These are phyloP conservation scores for Purshia tridentata DNA, from an alignment of 306 rosid species.

Conservation along the genomic window DNA sequence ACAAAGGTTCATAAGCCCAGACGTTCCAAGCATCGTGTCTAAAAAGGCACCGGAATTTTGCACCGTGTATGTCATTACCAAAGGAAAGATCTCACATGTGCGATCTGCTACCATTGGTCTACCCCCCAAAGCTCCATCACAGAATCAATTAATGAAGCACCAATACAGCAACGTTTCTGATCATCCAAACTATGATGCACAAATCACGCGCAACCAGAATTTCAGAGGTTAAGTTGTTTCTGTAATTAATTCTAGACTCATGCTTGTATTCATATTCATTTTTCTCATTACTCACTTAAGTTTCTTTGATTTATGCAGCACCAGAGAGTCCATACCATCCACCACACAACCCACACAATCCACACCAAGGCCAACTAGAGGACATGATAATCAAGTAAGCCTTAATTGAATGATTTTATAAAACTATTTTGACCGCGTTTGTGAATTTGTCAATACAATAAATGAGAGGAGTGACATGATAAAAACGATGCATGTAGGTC, in stretches of 20 bases:
- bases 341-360: not conserved
- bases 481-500: constrained; percentile 50
- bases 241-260: not conserved
- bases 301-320: constrained; percentile 26
- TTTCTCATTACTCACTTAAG: constrained; percentile 14
- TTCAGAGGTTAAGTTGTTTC: constrained; percentile 27
- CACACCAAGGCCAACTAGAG: constrained; percentile 30
- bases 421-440: too few species aligned
- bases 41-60: constrained; percentile 74
- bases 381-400: too few species aligned
- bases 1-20: constrained; percentile 65
- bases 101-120: constrained; percentile 38
- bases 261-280: not conserved
- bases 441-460: not conserved
- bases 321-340: constrained; percentile 22
- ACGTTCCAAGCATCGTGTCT: constrained; percentile 58
- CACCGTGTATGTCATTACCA: constrained; percentile 71
- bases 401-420: too few species aligned
- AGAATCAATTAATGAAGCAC: constrained; percentile 14
- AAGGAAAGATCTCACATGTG: constrained; percentile 62
- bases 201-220: constrained; percentile 17
- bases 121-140: constrained; percentile 23
- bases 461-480: not conserved
- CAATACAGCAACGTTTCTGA: constrained; percentile 19
- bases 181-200: constrained; percentile 5